Evolutionary conservation across 1,139 yeast species (phyloP), one percentile per base, ranked within the genome.

Genomic region (Pichia sp.): DNA sequence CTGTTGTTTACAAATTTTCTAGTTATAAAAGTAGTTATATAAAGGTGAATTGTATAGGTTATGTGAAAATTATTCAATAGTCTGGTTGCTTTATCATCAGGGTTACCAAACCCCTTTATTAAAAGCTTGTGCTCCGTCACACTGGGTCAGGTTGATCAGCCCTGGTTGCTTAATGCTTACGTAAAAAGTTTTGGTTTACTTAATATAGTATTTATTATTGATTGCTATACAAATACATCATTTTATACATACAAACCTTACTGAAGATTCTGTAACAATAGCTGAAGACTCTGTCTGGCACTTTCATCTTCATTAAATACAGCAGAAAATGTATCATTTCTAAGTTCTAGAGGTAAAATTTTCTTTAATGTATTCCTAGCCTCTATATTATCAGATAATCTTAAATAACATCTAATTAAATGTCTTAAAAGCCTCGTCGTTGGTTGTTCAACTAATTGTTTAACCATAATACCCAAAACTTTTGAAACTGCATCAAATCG

Each of bases 401-500:
- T 76, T 69, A 90, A 73, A 61, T 92, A 92, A 63, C 98, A 92
- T 61, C 97, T 76, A 25, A 92, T 95, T 38, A 92, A 95, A 62
- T 92, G 98, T 63, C 92, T 90, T 52, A 92, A 72, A 45, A 92
- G 71, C 55, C 98, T 75, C 2, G 92, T 87, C 1, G 96, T 86
- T 52, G 76, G 79, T 43, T 77, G 74, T 37, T 73, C 74, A 4
- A 78, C 77, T 51, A 92, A 69, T 61, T 90, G 97, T 40, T 84
- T 87, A 40, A 92, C 92, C 95, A 92, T 94, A 52, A 80, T 78
- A 31, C 87, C 78, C 51, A 92, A 72, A 1, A 92, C 98, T 38
- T 86, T 82, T 1, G 95, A 87, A 30, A 92, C 97, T 3, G 98
- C 96, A 52, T 84, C 89, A 62, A 92, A 92, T 56, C 98, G 74